Base-by-base conservation (phyloP, 1,139 yeast species). In the Taiozyma sp. region DNA sequence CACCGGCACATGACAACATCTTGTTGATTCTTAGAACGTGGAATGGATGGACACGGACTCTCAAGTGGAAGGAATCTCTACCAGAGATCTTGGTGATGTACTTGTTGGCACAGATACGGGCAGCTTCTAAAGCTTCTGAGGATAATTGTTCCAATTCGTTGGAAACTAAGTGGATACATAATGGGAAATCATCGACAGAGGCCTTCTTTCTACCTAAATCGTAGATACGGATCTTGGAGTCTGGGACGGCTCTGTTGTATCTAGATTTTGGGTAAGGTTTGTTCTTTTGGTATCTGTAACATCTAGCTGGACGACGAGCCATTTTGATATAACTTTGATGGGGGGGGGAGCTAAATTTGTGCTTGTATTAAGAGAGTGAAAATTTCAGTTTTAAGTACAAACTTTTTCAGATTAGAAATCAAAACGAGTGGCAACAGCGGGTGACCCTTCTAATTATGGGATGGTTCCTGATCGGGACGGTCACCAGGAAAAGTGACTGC, bases 271-370 rank as follows among this genome's bases (percentile, higher is more conserved):
- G 99, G 90, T 84, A 93, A 72, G 99, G 99, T 86, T 93, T 93
- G 96, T 95, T 95, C 90, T 95, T 93, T 87, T 97, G 95, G 96
- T 92, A 93, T 84, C 99, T 91, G 97, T 93, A 93, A 86, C 99
- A 93, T 87, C 98, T 90, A 86, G 99, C 99, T 80, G 99, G 99
- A 89, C 99, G 93, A 83, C 99, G 92, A 78, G 99, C 98, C 99
- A 93, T 93, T 76, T 86, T 89, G 83, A 66, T 65, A 57, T 51
- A 59, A 58, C 53, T 53, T 46, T 58, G 53, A 27, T 47, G 38
- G 36, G 12, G n/a, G n/a, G n/a, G n/a, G 44, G 29, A 23, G 34
- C 41, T 19, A 23, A 42, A 13, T 41, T n/a, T 19, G 40, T 16
- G 34, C 46, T 24, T 41, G 40, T 22, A 28, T 9, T 44, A 4